Base-by-base conservation (phyloP, 257 asterid species). In the Nemophila menziesii region DNA sequence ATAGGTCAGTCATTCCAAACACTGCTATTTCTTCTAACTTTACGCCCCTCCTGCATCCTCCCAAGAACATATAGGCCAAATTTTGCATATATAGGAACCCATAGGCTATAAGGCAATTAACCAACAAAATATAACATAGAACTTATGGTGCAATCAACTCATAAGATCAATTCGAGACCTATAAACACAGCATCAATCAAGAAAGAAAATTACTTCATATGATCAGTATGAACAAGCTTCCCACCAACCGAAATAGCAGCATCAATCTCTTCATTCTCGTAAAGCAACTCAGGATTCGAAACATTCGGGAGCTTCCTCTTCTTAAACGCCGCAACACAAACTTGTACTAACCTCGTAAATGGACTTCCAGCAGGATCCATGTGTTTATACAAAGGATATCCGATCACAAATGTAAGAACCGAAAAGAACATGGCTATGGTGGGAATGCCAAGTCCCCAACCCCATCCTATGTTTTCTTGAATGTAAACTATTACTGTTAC, bases 381-480 rank as follows among this genome's bases (percentile, higher is more conserved):
- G 14, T 68, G 70, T 48, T 92, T 60, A 43, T 82, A 82, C 61
- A 78, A 34, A 10, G 79, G 86, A 71, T 79, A 82, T 5, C 87
- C 94, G 18, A 63, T 27, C 0, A 79, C 47, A 33, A 82, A 82
- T 0, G 72, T 67, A 5, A 66, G 13, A 8, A 82, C 63, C 3
- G 94, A 82, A 4, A 82, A 5, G 15, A 55, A 69, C 92, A 82
- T 82, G 0, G 92, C 84, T 5, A 62, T 47, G 2, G 82, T 46
- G 2, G 94, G 94, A 1, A 82, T 51, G 0, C 94, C 96, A 5
- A 89, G 80, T 3, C 98, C 98, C 86, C 77, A 63, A 5, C 96
- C 96, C 98, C 98, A 82, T 1, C 92, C 94, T 5, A 75, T 42
- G 48, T 73, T 70, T 15, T 82, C 94, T 50, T 82, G 94, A 0